Evolutionary conservation across 257 asterid species (phyloP).

Genomic region (Asclepias syriaca): DNA sequence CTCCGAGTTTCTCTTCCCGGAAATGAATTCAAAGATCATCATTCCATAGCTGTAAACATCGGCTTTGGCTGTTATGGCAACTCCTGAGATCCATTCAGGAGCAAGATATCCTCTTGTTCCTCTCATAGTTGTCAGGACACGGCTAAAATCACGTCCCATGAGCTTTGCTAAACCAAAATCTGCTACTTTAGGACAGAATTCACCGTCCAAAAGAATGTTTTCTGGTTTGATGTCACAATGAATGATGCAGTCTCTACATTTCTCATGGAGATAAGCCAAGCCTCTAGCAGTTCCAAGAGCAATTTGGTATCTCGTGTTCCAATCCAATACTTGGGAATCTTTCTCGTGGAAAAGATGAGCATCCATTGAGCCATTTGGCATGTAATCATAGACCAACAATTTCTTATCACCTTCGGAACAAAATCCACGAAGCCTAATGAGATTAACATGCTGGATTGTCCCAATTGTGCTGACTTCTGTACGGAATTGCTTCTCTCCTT

Average conservation of each 20-base stretch:
- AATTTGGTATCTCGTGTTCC: constrained; percentile 40
- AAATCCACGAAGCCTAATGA: constrained; percentile 47
- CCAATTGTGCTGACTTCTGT: constrained; percentile 58
- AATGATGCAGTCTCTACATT: constrained; percentile 47
- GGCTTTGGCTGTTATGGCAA: constrained; percentile 41
- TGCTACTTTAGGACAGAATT: constrained; percentile 46
- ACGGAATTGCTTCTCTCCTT: constrained; percentile 55
- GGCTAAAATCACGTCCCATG: constrained; percentile 42
- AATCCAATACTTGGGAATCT: constrained; percentile 30
- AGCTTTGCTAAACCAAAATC: constrained; percentile 60
- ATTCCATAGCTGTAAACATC: constrained; percentile 52
- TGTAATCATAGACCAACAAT: constrained; percentile 43
- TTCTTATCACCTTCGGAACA: constrained; percentile 39
- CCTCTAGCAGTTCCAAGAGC: constrained; percentile 58
- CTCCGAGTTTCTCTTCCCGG: constrained; percentile 43
- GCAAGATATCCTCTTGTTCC: constrained; percentile 56
- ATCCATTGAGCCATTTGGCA: constrained; percentile 42
- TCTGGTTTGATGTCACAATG: constrained; percentile 55
- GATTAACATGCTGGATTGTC: constrained; percentile 50
- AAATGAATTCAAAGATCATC: constrained; percentile 48
- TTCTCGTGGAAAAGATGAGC: constrained; percentile 33
- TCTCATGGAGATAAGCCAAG: constrained; percentile 52
- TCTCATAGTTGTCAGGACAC: constrained; percentile 43
- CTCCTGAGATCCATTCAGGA: constrained; percentile 47
- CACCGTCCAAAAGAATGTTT: constrained; percentile 37